Conservation (phyloP, 805 yeast species). For the Suhomyces pyralidae region DNA sequence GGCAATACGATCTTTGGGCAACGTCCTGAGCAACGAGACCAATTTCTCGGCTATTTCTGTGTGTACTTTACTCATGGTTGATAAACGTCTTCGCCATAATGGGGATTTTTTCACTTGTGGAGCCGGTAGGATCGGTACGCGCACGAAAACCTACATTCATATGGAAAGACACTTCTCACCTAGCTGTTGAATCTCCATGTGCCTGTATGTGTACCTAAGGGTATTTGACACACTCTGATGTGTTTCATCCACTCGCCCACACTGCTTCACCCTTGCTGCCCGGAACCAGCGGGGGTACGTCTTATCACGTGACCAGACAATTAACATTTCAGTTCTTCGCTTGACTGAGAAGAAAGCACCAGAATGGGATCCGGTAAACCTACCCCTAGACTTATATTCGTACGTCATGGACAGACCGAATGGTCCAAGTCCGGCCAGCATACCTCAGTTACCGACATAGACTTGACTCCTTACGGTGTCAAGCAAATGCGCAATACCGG, state of each 20-base stretch:
- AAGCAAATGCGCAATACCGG: slow-evolving; percentile 77
- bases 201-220: too few relatives aligned
- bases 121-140: not conserved
- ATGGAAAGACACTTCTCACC: too few relatives aligned
- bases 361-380: slow-evolving; percentile 2
- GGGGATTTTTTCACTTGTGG: not conserved
- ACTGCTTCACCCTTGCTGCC: too few relatives aligned
- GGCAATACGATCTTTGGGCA: slow-evolving; percentile 67
- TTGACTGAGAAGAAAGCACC: not conserved
- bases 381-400: slow-evolving; percentile 66
- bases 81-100: not conserved
- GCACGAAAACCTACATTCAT: not conserved
- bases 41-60: slow-evolving; percentile 54
- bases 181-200: too few relatives aligned
- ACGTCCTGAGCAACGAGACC: slow-evolving; percentile 53
- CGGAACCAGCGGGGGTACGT: not conserved
- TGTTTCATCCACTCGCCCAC: too few relatives aligned
- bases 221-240: too few relatives aligned
- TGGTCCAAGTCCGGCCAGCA: slow-evolving; percentile 95
- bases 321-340: not conserved
- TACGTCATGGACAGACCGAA: slow-evolving; percentile 89
- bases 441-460: slow-evolving; percentile 82
- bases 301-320: not conserved
- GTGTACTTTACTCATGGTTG: slow-evolving; percentile 31
- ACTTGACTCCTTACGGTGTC: slow-evolving; percentile 74